A percentile compares a stretch with the other conserved stretches of the same genome.
Evolutionary conservation across 805 yeast species (phyloP).

Genomic region (Osmozyma mogii): DNA sequence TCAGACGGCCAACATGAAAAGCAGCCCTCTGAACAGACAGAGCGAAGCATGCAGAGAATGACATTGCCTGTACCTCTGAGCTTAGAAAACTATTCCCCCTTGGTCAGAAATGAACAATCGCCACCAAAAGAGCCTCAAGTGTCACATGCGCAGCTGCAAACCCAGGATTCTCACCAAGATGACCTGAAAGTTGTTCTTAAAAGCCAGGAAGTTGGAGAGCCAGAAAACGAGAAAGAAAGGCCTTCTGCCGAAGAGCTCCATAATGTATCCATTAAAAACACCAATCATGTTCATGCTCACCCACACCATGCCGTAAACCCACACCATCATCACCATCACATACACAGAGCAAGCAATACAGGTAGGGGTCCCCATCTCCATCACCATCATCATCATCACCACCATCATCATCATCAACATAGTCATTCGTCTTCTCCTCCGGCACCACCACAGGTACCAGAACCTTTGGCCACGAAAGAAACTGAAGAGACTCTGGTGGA

Average conservation of each 20-base stretch:
- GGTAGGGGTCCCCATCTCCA: constrained; percentile 3
- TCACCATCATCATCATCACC: constrained; percentile 8
- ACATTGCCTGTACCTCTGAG: too few relatives aligned
- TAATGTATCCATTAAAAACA: background rate
- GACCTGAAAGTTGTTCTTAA: too few relatives aligned
- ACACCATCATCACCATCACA: constrained; percentile 3
- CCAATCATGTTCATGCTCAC: constrained; percentile 1
- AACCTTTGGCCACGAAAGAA: background rate
- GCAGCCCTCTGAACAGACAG: constrained; percentile 1
- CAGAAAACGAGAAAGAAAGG: too few relatives aligned
- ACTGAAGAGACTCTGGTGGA: background rate
- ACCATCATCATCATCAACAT: constrained; percentile 6
- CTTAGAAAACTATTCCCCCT: too few relatives aligned
- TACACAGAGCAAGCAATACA: too few relatives aligned
- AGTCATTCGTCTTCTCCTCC: background rate
- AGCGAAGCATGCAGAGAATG: too few relatives aligned
- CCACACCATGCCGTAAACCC: constrained; percentile 1
- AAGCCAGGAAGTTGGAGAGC: too few relatives aligned
- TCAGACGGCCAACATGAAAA: constrained; percentile 3
- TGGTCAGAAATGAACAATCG: too few relatives aligned
- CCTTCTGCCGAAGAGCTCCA: too few relatives aligned
- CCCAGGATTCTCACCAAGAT: too few relatives aligned
- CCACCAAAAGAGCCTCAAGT: too few relatives aligned
- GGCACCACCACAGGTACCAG: background rate
- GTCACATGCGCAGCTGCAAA: too few relatives aligned